phyloP scores from a whole-genome alignment of 208 protist species.

The Acanthamoeba royreba region DNA sequence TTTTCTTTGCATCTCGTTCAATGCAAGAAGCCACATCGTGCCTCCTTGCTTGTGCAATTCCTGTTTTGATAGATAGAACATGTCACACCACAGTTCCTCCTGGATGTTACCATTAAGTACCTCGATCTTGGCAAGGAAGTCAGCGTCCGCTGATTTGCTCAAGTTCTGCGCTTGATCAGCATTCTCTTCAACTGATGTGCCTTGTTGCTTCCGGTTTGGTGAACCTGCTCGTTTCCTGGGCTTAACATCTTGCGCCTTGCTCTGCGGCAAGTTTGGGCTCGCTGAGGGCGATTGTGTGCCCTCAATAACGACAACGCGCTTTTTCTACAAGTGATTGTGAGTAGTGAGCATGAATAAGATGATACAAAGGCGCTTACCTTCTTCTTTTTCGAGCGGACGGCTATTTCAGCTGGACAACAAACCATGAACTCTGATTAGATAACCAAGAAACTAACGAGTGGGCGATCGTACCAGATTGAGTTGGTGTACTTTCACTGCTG shows the following conservation, averaged over 20 bases:
- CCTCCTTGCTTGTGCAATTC: slow-evolving; percentile 43
- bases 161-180: too few relatives aligned
- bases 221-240: not conserved
- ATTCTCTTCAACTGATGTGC: too few relatives aligned
- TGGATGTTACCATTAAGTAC: too few relatives aligned
- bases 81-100: too few relatives aligned
- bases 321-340: too few relatives aligned
- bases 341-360: too few relatives aligned
- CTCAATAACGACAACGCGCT: slow-evolving; percentile 18
- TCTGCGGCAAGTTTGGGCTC: not conserved
- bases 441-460: too few relatives aligned
- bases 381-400: not conserved
- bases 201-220: not conserved
- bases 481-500: too few relatives aligned
- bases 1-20: not conserved
- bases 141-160: not conserved
- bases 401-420: not conserved
- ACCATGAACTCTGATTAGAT: not conserved
- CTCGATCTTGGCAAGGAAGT: not conserved
- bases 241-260: not conserved
- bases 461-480: too few relatives aligned
- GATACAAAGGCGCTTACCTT: too few relatives aligned
- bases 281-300: not conserved
- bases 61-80: not conserved
- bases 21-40: not conserved